Percentiles rank a stretch among this genome's conserved stretches.
phyloP scores from a whole-genome alignment of 768 basidiomycete genomes.

The Serendipita sp. region DNA sequence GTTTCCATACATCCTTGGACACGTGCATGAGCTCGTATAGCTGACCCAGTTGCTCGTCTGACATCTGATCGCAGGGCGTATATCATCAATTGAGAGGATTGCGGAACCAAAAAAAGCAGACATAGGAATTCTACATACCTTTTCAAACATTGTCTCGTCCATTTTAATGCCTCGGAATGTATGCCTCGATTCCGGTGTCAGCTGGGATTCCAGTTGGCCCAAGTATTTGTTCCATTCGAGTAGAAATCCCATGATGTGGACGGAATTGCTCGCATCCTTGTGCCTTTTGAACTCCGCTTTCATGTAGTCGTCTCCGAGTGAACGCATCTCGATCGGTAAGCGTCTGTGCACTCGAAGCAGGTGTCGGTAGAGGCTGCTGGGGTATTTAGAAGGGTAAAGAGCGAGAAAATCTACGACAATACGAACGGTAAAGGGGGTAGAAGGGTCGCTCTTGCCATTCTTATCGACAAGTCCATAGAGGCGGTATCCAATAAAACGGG shows the following conservation, averaged over 20 bases:
- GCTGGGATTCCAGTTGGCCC: constrained; percentile 40
- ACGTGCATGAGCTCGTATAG: constrained; percentile 90
- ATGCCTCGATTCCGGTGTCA: constrained; percentile 24
- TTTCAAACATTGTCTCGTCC: constrained; percentile 58
- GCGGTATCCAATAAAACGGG: background rate
- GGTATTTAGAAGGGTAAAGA: background rate
- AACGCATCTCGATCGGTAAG: constrained; percentile 17
- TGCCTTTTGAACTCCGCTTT: constrained; percentile 77
- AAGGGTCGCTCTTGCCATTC: background rate
- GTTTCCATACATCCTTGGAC: constrained; percentile 77
- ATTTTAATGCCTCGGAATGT: constrained; percentile 49
- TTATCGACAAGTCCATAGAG: background rate
- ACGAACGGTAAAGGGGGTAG: background rate
- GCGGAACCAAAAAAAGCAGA: background rate
- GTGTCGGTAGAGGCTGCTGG: background rate
- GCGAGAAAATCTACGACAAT: background rate
- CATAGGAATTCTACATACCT: constrained; percentile 28
- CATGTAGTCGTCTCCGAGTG: constrained; percentile 28
- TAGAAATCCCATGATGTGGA: constrained; percentile 87
- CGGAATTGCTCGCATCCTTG: constrained; percentile 60
- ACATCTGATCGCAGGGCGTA: constrained; percentile 41
- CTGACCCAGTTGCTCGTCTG: constrained; percentile 79
- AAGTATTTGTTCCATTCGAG: constrained; percentile 93
- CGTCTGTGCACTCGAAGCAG: background rate
- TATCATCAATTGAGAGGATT: background rate